Evolutionary conservation across 2,329 filamentous ascomycete genomes (phyloP).

Genomic region (Penicillium sp.): DNA sequence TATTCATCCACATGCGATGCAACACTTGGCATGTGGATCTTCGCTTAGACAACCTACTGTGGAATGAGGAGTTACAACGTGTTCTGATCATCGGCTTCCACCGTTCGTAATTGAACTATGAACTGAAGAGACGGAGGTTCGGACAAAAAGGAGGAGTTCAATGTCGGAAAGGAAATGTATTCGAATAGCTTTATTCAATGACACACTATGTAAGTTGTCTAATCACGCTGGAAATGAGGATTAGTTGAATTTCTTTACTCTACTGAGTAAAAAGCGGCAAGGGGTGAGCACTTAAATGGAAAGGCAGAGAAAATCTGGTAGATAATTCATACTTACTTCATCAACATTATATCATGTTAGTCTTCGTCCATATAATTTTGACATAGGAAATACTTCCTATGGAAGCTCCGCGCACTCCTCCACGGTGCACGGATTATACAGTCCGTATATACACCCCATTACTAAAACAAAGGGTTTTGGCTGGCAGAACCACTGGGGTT

Average conservation of each 20-base stretch:
- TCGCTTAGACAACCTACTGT: no score
- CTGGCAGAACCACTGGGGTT: slow-evolving; percentile 1
- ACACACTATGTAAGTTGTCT: neutral
- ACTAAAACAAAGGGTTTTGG: neutral
- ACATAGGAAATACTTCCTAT: neutral
- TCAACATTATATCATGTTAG: slow-evolving; percentile 4
- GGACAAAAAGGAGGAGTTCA: neutral
- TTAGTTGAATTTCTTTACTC: neutral
- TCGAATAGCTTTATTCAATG: neutral
- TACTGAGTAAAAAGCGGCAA: neutral
- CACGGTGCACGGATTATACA: neutral
- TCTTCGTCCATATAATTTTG: neutral
- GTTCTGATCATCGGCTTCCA: no score
- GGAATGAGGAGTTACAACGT: no score
- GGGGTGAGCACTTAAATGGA: neutral
- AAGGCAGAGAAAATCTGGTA: neutral
- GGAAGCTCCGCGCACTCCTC: neutral
- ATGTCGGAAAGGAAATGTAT: neutral
- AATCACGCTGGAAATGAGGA: neutral
- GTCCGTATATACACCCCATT: neutral
- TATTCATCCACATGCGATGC: no score
- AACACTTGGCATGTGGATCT: no score
- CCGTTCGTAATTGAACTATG: no score
- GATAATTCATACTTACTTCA: neutral
- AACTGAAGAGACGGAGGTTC: neutral